Conservation (phyloP, 257 asterid genomes). For the Solanum habrochaites region DNA sequence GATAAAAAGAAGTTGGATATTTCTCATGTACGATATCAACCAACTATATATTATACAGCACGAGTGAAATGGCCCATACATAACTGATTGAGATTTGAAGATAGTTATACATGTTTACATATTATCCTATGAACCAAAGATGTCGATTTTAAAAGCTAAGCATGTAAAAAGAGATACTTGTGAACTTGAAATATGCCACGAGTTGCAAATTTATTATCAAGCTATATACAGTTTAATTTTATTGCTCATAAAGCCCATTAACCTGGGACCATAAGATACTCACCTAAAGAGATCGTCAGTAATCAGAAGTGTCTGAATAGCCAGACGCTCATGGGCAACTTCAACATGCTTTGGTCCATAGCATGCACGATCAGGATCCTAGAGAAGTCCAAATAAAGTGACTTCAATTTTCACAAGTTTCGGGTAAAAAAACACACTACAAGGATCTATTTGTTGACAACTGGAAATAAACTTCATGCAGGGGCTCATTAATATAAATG, state of each 20-base stretch:
- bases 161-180: not conserved
- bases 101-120: not conserved
- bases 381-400: constrained; percentile 3
- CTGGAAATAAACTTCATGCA: not conserved
- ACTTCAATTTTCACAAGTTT: not conserved
- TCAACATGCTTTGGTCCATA: constrained; percentile 97
- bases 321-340: constrained; percentile 95
- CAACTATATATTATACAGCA: not conserved
- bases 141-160: not conserved
- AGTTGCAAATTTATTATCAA: not conserved
- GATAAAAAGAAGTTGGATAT: not conserved
- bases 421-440: not conserved
- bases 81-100: not conserved
- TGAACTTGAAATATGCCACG: not conserved
- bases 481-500: not conserved
- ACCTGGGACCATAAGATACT: constrained; percentile 1
- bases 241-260: not conserved
- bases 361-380: constrained; percentile 94
- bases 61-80: not conserved
- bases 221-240: not conserved
- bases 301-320: constrained; percentile 86
- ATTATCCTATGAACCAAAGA: not conserved
- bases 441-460: not conserved
- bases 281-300: constrained; percentile 95
- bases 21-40: not conserved